A percentile compares a stretch with the other conserved stretches of the same genome.
These are phyloP conservation scores for Trichophyton equinum DNA, from an alignment of 2,329 filamentous ascomycete genomes.

Conservation along the genomic window DNA sequence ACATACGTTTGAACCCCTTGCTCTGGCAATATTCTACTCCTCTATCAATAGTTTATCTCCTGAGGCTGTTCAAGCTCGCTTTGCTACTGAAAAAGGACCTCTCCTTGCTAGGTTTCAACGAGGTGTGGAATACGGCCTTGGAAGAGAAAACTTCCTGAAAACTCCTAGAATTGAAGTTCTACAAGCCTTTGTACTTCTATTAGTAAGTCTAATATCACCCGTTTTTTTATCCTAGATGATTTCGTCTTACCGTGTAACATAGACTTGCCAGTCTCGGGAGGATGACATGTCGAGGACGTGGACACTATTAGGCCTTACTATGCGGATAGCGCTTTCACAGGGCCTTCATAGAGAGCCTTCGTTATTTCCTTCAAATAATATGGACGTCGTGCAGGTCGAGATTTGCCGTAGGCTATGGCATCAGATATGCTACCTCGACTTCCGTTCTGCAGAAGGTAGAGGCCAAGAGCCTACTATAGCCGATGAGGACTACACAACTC, in stretches of 20 bases:
- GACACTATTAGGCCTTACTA: conserved; percentile 9
- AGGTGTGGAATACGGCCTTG: not conserved
- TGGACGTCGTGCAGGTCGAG: conserved; percentile 11
- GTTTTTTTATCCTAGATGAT: not conserved
- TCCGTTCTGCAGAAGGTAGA: conserved; percentile 9
- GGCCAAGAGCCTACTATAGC: conserved; percentile 11
- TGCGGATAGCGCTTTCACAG: conserved; percentile 11
- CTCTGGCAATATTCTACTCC: not conserved
- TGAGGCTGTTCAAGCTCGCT: not conserved
- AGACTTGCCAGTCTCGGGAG: conserved; percentile 10
- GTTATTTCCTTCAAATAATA: conserved; percentile 10
- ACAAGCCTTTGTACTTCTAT: not conserved
- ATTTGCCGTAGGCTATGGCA: conserved; percentile 10
- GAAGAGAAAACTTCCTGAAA: not conserved
- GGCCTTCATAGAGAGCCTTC: conserved; percentile 11
- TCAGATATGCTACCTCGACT: conserved; percentile 12
- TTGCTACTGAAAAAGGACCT: not conserved
- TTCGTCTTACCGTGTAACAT: not conserved
- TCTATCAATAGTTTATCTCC: not conserved
- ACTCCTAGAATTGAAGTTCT: not conserved
- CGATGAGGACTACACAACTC: conserved; percentile 10
- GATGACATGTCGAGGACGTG: conserved; percentile 11
- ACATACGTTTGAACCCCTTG: not conserved
- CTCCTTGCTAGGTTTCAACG: not conserved
- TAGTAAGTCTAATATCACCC: not conserved